Evolutionary conservation across 352 stramenopile genomes (phyloP), one percentile per base, ranked within the genome.

Genomic region (Phytophthora parvispora): DNA sequence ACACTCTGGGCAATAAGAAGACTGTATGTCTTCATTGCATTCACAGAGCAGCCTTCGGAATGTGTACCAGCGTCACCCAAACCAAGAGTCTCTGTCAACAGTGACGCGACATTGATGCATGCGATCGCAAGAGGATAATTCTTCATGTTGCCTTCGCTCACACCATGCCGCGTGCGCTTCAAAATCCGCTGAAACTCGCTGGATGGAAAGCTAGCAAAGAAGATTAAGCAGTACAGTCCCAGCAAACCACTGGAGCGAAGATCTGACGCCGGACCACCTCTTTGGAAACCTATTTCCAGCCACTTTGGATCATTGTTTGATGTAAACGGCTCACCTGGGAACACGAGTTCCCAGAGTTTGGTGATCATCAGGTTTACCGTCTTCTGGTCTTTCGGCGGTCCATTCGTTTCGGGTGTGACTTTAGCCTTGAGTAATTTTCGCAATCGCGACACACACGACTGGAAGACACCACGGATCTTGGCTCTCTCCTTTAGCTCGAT

Each of bases 91-190:
- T 95, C 87, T 4, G 78, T 90, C 61, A 96, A 72, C 54, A 93
- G 78, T 6, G 81, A 72, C 1, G 87, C 74, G 10, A 96, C 87
- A 55, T 96, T 96, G 72, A 96, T 96, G 64, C 89, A 95, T 13
- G 83, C 89, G 52, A 96, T 93, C 24, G 87, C 87, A n/a, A 96
- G 71, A 22, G 89, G 89, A 49, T 96, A 96, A 74, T 94, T 95
- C 61, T 94, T 94, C 84, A 96, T 91, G 76, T 96, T 93, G 38
- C 87, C 89, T 74, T 90, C 80, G 65, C 89, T 95, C 58, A 95
- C 87, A 60, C 87, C 88, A 75, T 93, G 86, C 12, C 87, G 81
- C 6, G 86, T 95, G 38, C 89, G 83, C 22, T 84, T 78, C 25
- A 94, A 74, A 48, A 94, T 95, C 18, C 84, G 79, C 62, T 86